Base-by-base conservation (phyloP, 2,329 filamentous ascomycete species). In the Fusarium heterosporum region DNA sequence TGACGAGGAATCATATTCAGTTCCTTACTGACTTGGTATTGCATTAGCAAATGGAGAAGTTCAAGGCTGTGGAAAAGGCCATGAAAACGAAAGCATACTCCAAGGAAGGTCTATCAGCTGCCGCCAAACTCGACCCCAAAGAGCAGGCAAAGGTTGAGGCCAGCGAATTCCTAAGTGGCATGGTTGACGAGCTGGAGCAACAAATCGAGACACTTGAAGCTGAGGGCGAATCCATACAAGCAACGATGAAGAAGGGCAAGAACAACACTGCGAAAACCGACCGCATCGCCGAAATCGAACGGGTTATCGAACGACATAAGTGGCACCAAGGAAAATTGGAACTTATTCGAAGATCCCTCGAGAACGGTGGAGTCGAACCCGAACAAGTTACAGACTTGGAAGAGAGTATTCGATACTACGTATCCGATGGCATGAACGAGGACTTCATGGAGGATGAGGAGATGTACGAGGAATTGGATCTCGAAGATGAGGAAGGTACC, bases 11-110 rank as follows among this genome's bases (percentile, higher is more conserved):
- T 36, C 17, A 22, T 42, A 36, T 52, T 51, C 19, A 54, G 55
- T 46, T 45, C 36, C 36, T 51, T 69, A 59, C 71, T 73, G 55
- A 73, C 61, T 19, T 56, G 40, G 32, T 55, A 8, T 29, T 47
- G 26, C 56, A 48, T 73, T 81, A 96, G 93, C 90, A 95, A 92
- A 99, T 99, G 96, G 96, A 99, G 82, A 93, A 93, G 75, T 99
- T 99, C 87, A 99, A 99, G 83, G 95, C 94, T n/a, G 96, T 99
- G 52, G 96, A 99, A 81, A 99, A 99, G 84, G 96, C 97, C 75
- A 98, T 99, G 96, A 99, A 99, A 85, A 99, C 96, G 57, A 99
- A 99, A 80, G 96, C 96, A 64, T 99, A 97, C 81, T 98, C 96
- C 65, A 98, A 99, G 84, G 96, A 98, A 81, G 96, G 96, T 42